These are phyloP conservation scores for Neurospora sp. DNA, from an alignment of 495 filamentous ascomycete genomes.

Conservation along the genomic window DNA sequence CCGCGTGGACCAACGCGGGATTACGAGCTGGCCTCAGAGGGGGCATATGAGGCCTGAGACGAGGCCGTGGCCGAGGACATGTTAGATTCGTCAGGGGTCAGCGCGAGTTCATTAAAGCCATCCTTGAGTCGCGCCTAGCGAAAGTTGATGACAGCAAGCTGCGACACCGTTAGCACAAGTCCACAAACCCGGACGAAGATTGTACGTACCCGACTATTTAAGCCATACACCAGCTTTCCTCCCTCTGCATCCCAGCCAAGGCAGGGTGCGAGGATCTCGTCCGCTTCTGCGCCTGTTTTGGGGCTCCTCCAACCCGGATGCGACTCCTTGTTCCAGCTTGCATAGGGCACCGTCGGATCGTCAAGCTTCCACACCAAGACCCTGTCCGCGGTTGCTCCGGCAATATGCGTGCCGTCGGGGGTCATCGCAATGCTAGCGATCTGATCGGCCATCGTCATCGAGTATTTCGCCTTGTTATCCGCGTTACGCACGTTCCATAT, in stretches of 20 bases:
- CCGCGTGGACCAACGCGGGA: not conserved
- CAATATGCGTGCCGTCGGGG: slow-evolving; percentile 60
- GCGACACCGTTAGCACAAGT: slow-evolving; percentile 8
- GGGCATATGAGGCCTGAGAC: not conserved
- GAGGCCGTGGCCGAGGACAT: not conserved
- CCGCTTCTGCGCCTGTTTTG: slow-evolving; percentile 30
- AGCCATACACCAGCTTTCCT: slow-evolving; percentile 61
- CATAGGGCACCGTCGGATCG: slow-evolving; percentile 51
- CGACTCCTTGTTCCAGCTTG: slow-evolving; percentile 45
- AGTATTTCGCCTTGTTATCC: slow-evolving; percentile 45
- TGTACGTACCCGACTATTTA: slow-evolving; percentile 53
- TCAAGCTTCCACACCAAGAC: slow-evolving; percentile 66
- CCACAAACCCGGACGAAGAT: not conserved
- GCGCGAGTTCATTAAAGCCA: not conserved
- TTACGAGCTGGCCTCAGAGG: not conserved
- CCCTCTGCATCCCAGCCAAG: slow-evolving; percentile 70
- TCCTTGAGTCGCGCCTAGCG: slow-evolving; percentile 13
- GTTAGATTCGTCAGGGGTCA: not conserved
- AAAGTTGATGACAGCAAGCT: slow-evolving; percentile 41
- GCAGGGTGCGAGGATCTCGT: slow-evolving; percentile 42
- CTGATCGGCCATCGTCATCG: slow-evolving; percentile 42
- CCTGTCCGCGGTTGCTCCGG: slow-evolving; percentile 53
- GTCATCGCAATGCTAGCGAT: slow-evolving; percentile 55
- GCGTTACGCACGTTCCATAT: slow-evolving; percentile 55
- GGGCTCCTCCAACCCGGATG: slow-evolving; percentile 43